These are phyloP conservation scores for Pythium vanterpoolii DNA, from an alignment of 352 stramenopile species.

Conservation along the genomic window DNA sequence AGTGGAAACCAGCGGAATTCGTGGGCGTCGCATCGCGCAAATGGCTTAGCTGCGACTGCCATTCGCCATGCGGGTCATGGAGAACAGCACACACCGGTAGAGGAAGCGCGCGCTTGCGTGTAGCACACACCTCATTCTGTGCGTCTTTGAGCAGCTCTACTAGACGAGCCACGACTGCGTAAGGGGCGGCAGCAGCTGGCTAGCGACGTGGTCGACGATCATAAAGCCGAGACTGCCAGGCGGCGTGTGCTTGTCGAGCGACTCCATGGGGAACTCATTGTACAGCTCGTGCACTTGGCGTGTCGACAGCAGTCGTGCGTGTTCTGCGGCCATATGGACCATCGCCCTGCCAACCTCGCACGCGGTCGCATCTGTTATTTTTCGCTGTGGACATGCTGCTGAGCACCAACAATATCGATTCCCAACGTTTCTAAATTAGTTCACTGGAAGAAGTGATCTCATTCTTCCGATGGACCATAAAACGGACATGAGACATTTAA, in stretches of 20 bases:
- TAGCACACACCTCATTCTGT: too few species aligned
- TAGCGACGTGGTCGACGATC: neutral
- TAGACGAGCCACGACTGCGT: neutral
- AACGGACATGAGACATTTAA: neutral
- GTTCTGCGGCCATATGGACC: neutral
- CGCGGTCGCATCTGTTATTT: neutral
- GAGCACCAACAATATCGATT: neutral
- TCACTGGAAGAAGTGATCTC: neutral
- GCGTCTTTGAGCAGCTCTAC: neutral
- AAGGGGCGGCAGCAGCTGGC: neutral
- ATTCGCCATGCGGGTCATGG: too few species aligned
- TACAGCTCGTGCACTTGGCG: neutral
- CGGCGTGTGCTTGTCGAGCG: neutral
- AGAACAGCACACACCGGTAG: too few species aligned
- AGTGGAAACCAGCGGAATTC: too few species aligned
- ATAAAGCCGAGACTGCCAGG: neutral
- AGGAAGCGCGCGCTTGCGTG: too few species aligned
- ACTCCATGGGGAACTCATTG: neutral
- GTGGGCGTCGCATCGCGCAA: too few species aligned
- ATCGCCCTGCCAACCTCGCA: neutral
- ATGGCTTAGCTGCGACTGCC: too few species aligned
- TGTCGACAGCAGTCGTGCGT: neutral
- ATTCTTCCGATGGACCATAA: neutral
- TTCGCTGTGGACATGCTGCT: neutral
- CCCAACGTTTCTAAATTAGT: neutral